Base-by-base conservation (phyloP, 805 yeast species). In the Candida corydali region DNA sequence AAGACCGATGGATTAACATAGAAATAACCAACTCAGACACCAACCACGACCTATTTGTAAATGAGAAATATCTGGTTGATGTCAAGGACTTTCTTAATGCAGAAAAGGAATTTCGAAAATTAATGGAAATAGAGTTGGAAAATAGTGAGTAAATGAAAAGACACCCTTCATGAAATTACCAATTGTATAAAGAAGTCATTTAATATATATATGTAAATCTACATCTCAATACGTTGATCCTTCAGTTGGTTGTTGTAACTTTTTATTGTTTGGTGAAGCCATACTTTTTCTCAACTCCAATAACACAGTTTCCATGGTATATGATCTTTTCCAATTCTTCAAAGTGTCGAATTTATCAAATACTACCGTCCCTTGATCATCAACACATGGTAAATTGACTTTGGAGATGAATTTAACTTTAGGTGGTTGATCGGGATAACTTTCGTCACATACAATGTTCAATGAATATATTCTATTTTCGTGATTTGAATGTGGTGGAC, bases 301-400 rank as follows among this genome's bases (percentile, higher is more conserved):
- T 45, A 93, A 70, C 6, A 93, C 72, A n/a, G 88, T 84, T 62
- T 93, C 98, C 88, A 93, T 86, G 30, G 89, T 86, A 57, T 82
- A 86, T n/a, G 78, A 70, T 54, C 95, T 74, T 58, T 83, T 87
- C 99, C 99, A 93, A 48, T 76, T 72, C 38, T 75, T 73, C 57
- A 93, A 74, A 11, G 82, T 78, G 26, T 80, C 80, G 47, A 93
- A 80, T 45, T 77, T 39, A 5, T 44, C 44, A 3, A 47, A 55
- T 32, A 57, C 43, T 1, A 67, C 73, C 59, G 67, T 29, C 82
- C 98, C 53, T 64, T 73, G 29, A 52, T 67, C 25, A 56, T 83
- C 82, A n/a, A 93, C 96, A 54, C 95, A 88, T 0, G 97, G 96
- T 39, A 93, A 70, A 57, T 91, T 93, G 48, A 93, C 78, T 66